These are phyloP conservation scores for Corrigiola litoralis DNA, from an alignment of 179 eudicot species.

Conservation along the genomic window DNA sequence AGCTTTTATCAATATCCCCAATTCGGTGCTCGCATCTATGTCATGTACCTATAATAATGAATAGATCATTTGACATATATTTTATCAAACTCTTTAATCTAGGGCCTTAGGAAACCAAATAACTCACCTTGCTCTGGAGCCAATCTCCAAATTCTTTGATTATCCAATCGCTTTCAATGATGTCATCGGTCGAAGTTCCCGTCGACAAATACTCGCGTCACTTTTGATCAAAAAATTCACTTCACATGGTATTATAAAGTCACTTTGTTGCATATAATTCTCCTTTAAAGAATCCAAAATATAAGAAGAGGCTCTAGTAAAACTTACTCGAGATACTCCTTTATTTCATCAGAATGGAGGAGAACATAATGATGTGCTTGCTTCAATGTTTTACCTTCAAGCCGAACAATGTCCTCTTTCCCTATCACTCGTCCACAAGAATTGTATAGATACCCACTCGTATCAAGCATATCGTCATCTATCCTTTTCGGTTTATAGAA, in stretches of 20 bases:
- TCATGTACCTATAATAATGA: background rate
- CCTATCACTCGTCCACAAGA: background rate
- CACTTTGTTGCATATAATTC: no score
- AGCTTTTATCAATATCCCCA: background rate
- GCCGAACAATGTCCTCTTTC: background rate
- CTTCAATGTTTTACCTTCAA: conserved; percentile 4
- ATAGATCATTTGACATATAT: background rate
- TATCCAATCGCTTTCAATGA: background rate
- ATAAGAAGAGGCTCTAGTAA: background rate
- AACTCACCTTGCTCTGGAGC: background rate
- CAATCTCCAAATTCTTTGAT: conserved; percentile 5
- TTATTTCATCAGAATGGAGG: background rate
- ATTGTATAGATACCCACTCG: background rate
- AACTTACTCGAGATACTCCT: background rate
- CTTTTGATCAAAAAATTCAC: conserved; percentile 6
- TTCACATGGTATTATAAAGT: background rate
- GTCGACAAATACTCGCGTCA: no score
- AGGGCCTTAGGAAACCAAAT: background rate
- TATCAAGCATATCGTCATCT: background rate
- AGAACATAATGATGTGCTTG: conserved; percentile 16
- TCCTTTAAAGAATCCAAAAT: no score
- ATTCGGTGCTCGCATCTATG: background rate
- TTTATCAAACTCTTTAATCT: background rate
- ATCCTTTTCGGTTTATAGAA: conserved; percentile 12
- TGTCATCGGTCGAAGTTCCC: background rate